Evolutionary conservation across 306 rosid species (phyloP), one percentile per base, ranked within the genome.

Genomic region (Ammopiptanthus mongolicus): DNA sequence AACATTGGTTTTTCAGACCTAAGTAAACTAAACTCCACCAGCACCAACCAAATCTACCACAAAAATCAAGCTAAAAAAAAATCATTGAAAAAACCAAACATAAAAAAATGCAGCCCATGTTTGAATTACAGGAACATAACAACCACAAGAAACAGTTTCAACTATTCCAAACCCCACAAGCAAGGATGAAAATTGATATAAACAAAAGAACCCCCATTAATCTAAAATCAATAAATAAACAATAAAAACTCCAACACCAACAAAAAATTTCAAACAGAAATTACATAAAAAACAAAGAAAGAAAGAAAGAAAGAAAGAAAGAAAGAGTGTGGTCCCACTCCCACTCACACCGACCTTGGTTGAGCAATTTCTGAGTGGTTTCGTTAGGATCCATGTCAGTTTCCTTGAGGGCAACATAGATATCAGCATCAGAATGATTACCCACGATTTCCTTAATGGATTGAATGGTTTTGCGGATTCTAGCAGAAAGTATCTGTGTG

Each of bases 301-400:
- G 47, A 7, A 6, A 15, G 8, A 0, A 19, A n/a, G n/a, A 56
- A 31, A 67, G 13, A 2, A n/a, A 48, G 10, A 2, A 74, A 12
- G 13, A 42, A 37, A 62, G 7, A 74, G 28, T 31, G 17, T 23
- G 47, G 9, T 37, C 19, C 79, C 69, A 65, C 75, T 41, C 34
- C 5, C 47, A 41, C 3, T 41, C 4, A 41, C 47, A 41, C 47
- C 10, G 14, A 96, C 99, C 99, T 90, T 96, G 99, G 86, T 83
- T 80, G 46, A 96, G 98, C 91, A 96, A 88, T 84, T 89, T 92
- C 91, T 92, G 96, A n/a, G 96, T 42, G n/a, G 99, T 90, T 80
- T 96, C 99, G 63, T 96, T 90, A 81, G 99, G 99, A 84, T 96
- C 99, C 99, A 96, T 96, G 86, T 92, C 76, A 25, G 84, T 60